Percentiles rank a stretch among this genome's conserved stretches.
Conservation (phyloP, 352 stramenopile species). For the Pythium monospermum region DNA sequence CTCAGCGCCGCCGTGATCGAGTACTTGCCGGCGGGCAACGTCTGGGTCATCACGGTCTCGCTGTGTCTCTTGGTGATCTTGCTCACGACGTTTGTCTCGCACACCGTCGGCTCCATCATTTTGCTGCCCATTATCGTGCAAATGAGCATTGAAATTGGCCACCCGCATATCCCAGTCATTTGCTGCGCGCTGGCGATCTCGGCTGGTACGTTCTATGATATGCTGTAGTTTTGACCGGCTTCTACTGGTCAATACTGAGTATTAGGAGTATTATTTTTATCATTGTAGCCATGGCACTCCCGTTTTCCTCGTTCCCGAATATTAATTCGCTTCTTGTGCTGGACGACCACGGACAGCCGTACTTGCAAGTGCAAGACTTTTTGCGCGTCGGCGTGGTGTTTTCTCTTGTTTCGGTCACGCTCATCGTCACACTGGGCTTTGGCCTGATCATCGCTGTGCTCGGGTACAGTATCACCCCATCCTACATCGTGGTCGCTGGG, state of each 20-base stretch:
- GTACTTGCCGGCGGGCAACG: constrained; percentile 68
- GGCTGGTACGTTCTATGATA: constrained; percentile 42
- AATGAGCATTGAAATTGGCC: constrained; percentile 82
- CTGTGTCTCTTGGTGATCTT: constrained; percentile 82
- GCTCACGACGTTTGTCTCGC: constrained; percentile 91
- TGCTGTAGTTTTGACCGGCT: too few relatives aligned
- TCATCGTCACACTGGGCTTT: constrained; percentile 86
- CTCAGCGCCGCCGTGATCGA: constrained; percentile 81
- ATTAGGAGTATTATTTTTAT: not conserved
- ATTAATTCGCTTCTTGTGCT: constrained; percentile 90
- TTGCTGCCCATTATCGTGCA: constrained; percentile 90
- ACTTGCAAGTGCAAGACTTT: constrained; percentile 86
- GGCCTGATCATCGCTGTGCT: constrained; percentile 78
- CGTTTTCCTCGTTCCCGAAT: constrained; percentile 92
- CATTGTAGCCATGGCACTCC: constrained; percentile 77
- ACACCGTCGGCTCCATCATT: constrained; percentile 91
- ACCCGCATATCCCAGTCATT: constrained; percentile 84
- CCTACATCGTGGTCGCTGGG: constrained; percentile 20
- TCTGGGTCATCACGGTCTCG: constrained; percentile 85
- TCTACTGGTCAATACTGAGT: too few relatives aligned
- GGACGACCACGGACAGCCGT: constrained; percentile 85
- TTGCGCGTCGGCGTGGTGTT: constrained; percentile 81
- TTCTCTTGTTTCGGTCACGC: constrained; percentile 73
- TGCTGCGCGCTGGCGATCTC: constrained; percentile 84
- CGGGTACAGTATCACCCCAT: constrained; percentile 66